Percentiles rank a stretch among this genome's conserved stretches.
Conservation (phyloP, 78 protist genomes). For the Monosiga brevicollis region DNA sequence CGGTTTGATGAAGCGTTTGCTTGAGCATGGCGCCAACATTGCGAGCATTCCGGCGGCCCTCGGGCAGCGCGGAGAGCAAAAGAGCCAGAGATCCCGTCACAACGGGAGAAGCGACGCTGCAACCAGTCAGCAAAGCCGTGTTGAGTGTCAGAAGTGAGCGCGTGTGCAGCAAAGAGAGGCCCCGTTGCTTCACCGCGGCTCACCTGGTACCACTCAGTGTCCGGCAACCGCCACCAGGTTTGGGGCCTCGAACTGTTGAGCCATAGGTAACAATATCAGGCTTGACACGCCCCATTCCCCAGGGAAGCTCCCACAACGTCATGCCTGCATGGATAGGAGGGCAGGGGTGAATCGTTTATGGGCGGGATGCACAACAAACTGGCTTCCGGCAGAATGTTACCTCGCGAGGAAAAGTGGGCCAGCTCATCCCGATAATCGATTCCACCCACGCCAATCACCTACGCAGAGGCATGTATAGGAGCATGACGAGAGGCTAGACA, state of each 20-base stretch:
- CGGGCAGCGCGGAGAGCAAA: neutral
- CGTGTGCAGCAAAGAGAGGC: neutral
- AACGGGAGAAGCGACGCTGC: conserved; percentile 81
- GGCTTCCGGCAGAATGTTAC: neutral
- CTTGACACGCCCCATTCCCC: conserved; percentile 88
- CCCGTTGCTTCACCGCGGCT: neutral
- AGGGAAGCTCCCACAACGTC: conserved; percentile 90
- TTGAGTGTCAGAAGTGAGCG: neutral
- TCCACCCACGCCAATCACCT: conserved; percentile 94
- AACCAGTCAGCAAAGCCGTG: neutral
- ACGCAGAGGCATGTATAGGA: no score
- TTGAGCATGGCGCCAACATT: neutral
- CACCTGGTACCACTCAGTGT: conserved; percentile 72
- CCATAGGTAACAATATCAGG: conserved; percentile 87
- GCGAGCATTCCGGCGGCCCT: conserved; percentile 15
- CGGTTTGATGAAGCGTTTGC: neutral
- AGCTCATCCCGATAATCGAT: conserved; percentile 25
- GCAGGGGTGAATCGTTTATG: neutral
- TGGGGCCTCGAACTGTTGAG: conserved; percentile 17
- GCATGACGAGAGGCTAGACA: no score
- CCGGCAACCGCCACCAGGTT: conserved; percentile 29
- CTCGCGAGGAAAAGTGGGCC: conserved; percentile 54
- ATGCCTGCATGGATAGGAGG: conserved; percentile 26
- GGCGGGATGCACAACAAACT: neutral
- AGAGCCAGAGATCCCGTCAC: conserved; percentile 76